Evolutionary conservation across 1,139 yeast genomes (phyloP).

Genomic region (Tardiomyces blankii): DNA sequence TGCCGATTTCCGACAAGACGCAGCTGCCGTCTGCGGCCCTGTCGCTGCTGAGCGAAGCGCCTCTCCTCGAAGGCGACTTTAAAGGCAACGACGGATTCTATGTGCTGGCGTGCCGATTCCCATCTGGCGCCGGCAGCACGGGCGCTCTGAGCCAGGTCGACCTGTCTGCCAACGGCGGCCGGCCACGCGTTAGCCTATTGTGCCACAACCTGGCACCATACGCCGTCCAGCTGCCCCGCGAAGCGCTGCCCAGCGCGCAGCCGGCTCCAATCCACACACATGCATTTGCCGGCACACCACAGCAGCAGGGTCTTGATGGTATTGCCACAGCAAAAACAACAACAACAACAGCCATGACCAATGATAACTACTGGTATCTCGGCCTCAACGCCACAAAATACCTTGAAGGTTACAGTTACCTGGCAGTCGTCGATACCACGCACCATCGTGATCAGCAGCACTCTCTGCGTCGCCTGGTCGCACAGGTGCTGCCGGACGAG

Average conservation of each 20-base stretch:
- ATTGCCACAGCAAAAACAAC: too few species aligned
- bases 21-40: slow-evolving; percentile 9
- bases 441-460: slow-evolving; percentile 12
- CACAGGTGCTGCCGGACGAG: slow-evolving; percentile 13
- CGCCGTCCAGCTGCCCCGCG: slow-evolving; percentile 12
- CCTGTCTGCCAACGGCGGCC: background rate
- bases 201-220: slow-evolving; percentile 17
- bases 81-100: slow-evolving; percentile 10
- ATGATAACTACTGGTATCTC: slow-evolving; percentile 12
- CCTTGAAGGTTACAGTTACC: slow-evolving; percentile 35
- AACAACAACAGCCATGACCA: too few species aligned
- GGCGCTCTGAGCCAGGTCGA: background rate
- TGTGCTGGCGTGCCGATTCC: slow-evolving; percentile 14
- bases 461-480: slow-evolving; percentile 19
- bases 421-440: slow-evolving; percentile 34
- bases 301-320: slow-evolving; percentile 4
- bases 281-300: background rate
- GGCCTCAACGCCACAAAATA: slow-evolving; percentile 33
- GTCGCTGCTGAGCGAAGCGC: slow-evolving; percentile 1
- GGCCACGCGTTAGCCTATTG: slow-evolving; percentile 7
- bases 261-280: slow-evolving; percentile 4
- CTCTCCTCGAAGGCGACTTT: slow-evolving; percentile 3
- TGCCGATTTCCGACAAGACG: slow-evolving; percentile 7
- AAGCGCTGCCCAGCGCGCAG: slow-evolving; percentile 2
- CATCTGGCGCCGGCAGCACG: slow-evolving; percentile 3